These are phyloP conservation scores for Seiridium unicorne DNA, from an alignment of 2,329 filamentous ascomycete genomes.

Conservation along the genomic window DNA sequence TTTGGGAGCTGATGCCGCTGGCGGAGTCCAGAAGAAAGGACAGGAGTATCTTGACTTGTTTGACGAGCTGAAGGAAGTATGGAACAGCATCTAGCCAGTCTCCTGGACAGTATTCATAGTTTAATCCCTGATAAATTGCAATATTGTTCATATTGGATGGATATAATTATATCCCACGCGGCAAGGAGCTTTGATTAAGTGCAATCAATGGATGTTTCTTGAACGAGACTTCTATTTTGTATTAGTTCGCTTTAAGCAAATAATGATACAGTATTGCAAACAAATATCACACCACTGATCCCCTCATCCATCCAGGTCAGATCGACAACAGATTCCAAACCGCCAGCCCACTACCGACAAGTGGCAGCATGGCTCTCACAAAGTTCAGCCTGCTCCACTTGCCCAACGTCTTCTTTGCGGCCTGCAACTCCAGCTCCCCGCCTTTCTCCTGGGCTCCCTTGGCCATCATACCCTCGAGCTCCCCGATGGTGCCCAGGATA, in stretches of 20 bases:
- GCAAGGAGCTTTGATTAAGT: no score
- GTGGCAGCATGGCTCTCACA: neutral
- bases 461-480: conserved; percentile 17
- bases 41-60: neutral
- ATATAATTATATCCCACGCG: no score
- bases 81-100: neutral
- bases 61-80: neutral
- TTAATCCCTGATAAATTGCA: no score
- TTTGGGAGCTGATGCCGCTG: conserved; percentile 13
- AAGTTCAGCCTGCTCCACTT: neutral
- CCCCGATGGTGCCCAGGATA: conserved; percentile 35
- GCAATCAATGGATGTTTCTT: no score
- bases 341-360: neutral
- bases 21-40: conserved; percentile 6
- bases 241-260: no score
- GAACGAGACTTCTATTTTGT: neutral
- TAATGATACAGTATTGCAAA: neutral
- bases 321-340: neutral
- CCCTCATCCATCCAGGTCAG: neutral
- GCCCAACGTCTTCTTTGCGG: neutral
- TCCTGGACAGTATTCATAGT: no score
- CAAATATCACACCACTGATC: neutral
- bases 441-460: neutral
- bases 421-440: neutral
- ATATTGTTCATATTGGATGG: no score